phyloP scores from a whole-genome alignment of 768 basidiomycete species.

The Hydnum rufescens region DNA sequence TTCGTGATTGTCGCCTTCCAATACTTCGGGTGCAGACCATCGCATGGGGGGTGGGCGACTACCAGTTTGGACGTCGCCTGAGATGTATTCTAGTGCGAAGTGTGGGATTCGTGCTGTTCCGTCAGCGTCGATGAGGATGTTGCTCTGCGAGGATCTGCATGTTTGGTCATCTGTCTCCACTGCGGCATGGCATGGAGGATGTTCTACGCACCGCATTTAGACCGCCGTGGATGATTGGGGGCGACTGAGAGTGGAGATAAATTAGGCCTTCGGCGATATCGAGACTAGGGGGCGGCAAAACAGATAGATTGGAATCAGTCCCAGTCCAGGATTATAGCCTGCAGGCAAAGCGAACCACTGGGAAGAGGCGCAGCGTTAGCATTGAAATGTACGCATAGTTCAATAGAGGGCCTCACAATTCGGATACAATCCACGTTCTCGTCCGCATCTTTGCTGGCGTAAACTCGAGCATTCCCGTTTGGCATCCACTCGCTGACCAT shows the following conservation, averaged over 20 bases:
- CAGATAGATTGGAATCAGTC: background rate
- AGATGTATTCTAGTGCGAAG: background rate
- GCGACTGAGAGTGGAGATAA: background rate
- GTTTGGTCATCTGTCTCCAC: no score
- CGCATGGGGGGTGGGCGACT: background rate
- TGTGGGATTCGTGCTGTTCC: background rate
- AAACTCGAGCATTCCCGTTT: background rate
- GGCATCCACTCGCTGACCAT: constrained; percentile 1
- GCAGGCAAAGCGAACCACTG: no score
- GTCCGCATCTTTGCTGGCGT: background rate
- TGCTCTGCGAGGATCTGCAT: background rate
- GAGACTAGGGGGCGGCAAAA: background rate
- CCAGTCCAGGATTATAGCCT: no score
- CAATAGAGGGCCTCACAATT: background rate
- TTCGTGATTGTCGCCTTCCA: background rate
- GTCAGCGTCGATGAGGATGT: background rate
- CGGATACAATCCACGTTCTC: background rate
- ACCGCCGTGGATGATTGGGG: background rate
- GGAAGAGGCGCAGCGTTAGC: no score
- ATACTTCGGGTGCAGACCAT: constrained; percentile 2
- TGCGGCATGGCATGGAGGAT: background rate
- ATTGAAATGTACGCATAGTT: background rate
- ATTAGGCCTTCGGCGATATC: background rate
- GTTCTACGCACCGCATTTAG: background rate
- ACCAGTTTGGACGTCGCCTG: background rate